phyloP scores from a whole-genome alignment of 805 yeast genomes.

The Kazachstania kunashirensis region DNA sequence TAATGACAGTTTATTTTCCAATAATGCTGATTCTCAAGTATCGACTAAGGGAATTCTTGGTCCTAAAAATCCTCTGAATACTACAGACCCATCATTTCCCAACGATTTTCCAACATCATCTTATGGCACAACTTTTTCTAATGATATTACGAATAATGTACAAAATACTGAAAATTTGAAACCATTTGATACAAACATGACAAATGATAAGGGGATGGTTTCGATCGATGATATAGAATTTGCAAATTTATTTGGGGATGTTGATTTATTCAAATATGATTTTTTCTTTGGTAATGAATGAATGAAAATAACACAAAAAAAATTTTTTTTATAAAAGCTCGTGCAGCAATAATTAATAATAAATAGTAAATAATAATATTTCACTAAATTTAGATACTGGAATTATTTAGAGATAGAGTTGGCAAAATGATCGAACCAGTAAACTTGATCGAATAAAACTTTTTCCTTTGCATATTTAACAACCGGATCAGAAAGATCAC shows the following conservation, averaged over 20 bases:
- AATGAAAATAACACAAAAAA: background rate
- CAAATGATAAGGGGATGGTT: too few species aligned
- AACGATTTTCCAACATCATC: too few species aligned
- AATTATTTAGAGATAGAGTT: too few species aligned
- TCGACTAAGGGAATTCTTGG: too few species aligned
- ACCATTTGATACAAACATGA: too few species aligned
- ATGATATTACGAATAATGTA: too few species aligned
- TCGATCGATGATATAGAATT: conserved; percentile 1
- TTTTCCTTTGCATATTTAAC: conserved; percentile 60
- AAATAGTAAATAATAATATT: background rate
- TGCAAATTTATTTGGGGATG: conserved; percentile 14
- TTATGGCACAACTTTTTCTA: too few species aligned
- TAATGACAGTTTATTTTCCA: too few species aligned
- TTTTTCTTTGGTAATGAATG: conserved; percentile 7
- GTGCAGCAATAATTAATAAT: background rate
- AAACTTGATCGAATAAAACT: conserved; percentile 36
- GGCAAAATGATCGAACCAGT: conserved; percentile 25
- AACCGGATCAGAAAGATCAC: conserved; percentile 47
- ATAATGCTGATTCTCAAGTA: too few species aligned
- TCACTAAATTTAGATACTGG: background rate
- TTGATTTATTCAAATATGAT: conserved; percentile 21
- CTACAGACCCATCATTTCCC: too few species aligned
- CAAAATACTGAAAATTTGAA: too few species aligned
- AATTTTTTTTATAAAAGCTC: background rate
- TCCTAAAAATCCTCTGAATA: too few species aligned